These are phyloP conservation scores for Nowakowskiella sp. DNA, from an alignment of 192 early-diverging fungal genomes.

Conservation along the genomic window DNA sequence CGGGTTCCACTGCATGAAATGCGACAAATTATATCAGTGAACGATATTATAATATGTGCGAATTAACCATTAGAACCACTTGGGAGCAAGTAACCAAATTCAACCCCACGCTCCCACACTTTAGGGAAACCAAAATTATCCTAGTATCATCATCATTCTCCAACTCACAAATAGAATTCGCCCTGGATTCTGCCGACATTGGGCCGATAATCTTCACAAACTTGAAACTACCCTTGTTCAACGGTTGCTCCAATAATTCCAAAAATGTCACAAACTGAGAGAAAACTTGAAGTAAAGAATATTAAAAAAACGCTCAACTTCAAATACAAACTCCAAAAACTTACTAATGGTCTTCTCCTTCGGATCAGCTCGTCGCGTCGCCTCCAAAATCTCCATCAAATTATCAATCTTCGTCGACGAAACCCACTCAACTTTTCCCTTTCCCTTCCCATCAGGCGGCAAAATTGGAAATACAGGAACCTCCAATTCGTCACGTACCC, in stretches of 20 bases:
- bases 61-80: slow-evolving; percentile 33
- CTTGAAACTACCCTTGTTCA: slow-evolving; percentile 12
- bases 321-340: slow-evolving; percentile 7
- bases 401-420: slow-evolving; percentile 10
- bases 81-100: slow-evolving; percentile 31
- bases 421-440: not conserved
- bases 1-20: too few species aligned
- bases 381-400: slow-evolving; percentile 3
- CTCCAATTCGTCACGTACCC: too few species aligned
- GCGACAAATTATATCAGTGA: too few species aligned
- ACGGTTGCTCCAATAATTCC: slow-evolving; percentile 25
- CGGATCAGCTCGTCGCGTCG: slow-evolving; percentile 3
- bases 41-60: too few species aligned
- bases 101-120: slow-evolving; percentile 33
- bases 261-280: slow-evolving; percentile 36
- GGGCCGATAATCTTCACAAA: slow-evolving; percentile 22
- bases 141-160: slow-evolving; percentile 11
- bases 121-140: slow-evolving; percentile 26
- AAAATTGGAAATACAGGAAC: slow-evolving; percentile 16
- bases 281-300: slow-evolving; percentile 32
- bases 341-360: slow-evolving; percentile 14
- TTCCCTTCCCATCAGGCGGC: slow-evolving; percentile 4
- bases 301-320: too few species aligned
- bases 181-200: slow-evolving; percentile 19
- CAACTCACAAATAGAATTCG: slow-evolving; percentile 10